Percentiles rank a stretch among this genome's conserved stretches.
phyloP scores from a whole-genome alignment of 768 basidiomycete genomes.

The Mycena polygramma region DNA sequence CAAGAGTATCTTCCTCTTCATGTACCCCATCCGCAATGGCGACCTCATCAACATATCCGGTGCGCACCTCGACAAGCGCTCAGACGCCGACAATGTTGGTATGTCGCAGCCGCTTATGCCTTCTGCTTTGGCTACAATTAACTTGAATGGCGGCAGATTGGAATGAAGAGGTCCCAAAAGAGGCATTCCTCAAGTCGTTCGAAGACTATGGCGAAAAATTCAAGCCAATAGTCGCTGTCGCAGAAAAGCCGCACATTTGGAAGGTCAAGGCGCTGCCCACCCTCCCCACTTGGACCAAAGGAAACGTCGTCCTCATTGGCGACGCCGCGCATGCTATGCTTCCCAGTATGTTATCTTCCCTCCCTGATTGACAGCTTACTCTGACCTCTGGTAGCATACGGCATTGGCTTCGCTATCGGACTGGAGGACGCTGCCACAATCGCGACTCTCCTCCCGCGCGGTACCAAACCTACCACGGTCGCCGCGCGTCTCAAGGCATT shows the following conservation, averaged over 20 bases:
- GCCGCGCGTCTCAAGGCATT: constrained; percentile 5
- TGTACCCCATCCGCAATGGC: constrained; percentile 12
- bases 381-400: not conserved
- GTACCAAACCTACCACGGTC: constrained; percentile 10
- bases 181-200: not conserved
- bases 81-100: constrained; percentile 1
- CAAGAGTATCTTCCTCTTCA: not conserved
- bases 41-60: constrained; percentile 7
- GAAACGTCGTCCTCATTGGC: constrained; percentile 21
- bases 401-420: constrained; percentile 16
- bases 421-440: constrained; percentile 26
- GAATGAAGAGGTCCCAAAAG: not conserved
- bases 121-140: not conserved
- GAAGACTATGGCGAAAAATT: constrained; percentile 10
- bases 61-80: constrained; percentile 8
- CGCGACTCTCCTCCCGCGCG: constrained; percentile 3
- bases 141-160: not conserved
- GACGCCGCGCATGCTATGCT: constrained; percentile 29
- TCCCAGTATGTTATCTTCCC: constrained; percentile 6
- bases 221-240: constrained; percentile 1
- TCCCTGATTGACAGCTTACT: not conserved
- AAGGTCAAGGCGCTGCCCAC: constrained; percentile 1
- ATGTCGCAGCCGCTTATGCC: not conserved
- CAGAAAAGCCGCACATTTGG: constrained; percentile 12
- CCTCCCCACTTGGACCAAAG: constrained; percentile 20